Conservation (phyloP, 202 grass and related monocot genomes). For the Dendrocalamus latiflorus region DNA sequence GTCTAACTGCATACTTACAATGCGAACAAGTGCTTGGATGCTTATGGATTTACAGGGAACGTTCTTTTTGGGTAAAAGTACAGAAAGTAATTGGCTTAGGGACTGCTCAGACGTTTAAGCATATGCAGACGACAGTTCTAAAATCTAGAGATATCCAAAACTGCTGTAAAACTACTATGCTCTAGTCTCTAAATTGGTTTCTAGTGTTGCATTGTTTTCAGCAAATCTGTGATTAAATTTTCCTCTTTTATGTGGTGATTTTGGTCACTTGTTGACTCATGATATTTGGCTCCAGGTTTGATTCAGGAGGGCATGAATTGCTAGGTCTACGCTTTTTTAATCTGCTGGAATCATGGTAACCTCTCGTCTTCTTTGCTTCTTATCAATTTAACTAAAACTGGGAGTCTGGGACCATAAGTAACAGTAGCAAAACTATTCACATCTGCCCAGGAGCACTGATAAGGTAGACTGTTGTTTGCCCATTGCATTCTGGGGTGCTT, state of each 20-base stretch:
- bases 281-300: slow-evolving; percentile 51
- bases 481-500: slow-evolving; percentile 6
- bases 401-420: neutral
- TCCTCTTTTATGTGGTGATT: neutral
- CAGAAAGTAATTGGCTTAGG: neutral
- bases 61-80: neutral
- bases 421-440: neutral
- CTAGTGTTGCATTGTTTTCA: neutral
- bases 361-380: slow-evolving; percentile 15
- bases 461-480: neutral
- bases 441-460: neutral
- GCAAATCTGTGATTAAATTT: neutral
- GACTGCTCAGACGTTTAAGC: neutral
- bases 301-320: slow-evolving; percentile 73
- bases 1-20: neutral
- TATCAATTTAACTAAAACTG: neutral
- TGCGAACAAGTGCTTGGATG: neutral
- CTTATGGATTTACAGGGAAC: neutral
- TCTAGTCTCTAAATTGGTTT: neutral
- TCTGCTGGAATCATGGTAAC: slow-evolving; percentile 67
- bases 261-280: slow-evolving; percentile 18
- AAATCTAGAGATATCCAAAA: neutral
- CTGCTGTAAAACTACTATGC: neutral
- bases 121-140: neutral
- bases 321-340: slow-evolving; percentile 63